phyloP scores from a whole-genome alignment of 192 early-diverging fungal genomes.

The Coemansia sp. region DNA sequence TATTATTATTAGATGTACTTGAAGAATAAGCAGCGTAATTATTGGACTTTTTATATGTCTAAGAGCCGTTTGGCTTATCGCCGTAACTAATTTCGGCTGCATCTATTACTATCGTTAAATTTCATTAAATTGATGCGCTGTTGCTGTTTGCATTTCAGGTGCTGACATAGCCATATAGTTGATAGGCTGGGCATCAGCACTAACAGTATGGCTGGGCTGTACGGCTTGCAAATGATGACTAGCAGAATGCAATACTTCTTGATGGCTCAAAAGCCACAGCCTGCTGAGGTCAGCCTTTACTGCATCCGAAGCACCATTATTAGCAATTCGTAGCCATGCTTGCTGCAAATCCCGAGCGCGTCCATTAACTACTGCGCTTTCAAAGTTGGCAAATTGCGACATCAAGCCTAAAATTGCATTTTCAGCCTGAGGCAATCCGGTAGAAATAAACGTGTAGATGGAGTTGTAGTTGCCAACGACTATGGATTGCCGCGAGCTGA shows the following conservation, averaged over 20 bases:
- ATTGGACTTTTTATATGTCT: no score
- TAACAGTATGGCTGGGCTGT: not conserved
- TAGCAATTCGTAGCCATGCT: not conserved
- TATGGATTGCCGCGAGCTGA: slow-evolving; percentile 16
- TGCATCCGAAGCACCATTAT: not conserved
- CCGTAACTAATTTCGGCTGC: no score
- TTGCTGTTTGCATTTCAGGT: slow-evolving; percentile 1
- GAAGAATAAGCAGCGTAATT: no score
- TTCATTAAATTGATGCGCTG: not conserved
- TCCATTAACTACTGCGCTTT: slow-evolving; percentile 1
- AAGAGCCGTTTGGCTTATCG: no score
- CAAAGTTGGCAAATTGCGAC: slow-evolving; percentile 12
- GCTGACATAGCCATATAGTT: slow-evolving; percentile 1
- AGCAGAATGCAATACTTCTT: slow-evolving; percentile 12
- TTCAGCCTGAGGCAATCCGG: slow-evolving; percentile 25
- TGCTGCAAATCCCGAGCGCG: not conserved
- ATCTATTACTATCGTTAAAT: no score
- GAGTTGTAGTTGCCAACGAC: slow-evolving; percentile 13
- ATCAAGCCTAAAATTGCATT: slow-evolving; percentile 17
- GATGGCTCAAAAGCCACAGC: not conserved
- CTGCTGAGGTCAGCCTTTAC: not conserved
- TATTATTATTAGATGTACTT: not conserved
- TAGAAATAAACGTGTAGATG: slow-evolving; percentile 34
- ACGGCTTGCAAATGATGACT: slow-evolving; percentile 2
- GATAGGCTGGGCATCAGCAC: slow-evolving; percentile 1